Conservation (phyloP, 352 stramenopile genomes). For the Phytopythium oedochilum region DNA sequence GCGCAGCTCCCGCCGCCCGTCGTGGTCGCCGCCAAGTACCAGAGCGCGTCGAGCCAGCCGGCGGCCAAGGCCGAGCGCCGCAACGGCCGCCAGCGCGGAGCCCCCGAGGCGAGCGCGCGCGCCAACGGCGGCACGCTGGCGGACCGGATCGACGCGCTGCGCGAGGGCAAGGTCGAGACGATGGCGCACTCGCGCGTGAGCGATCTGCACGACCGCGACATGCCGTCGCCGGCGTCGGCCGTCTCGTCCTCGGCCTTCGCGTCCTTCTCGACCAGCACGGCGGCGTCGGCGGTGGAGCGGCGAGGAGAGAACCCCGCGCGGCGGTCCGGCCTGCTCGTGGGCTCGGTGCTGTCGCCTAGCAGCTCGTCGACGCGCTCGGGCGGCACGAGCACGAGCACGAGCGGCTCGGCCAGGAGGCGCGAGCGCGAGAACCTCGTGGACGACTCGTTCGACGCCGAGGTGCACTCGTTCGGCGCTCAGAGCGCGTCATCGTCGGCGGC, state of each 20-base stretch:
- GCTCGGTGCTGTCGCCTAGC: slow-evolving; percentile 33
- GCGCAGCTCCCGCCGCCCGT: slow-evolving; percentile 13
- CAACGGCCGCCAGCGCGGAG: slow-evolving; percentile 1
- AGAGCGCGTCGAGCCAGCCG: slow-evolving; percentile 14
- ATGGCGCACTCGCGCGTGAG: slow-evolving; percentile 51
- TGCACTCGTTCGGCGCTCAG: slow-evolving; percentile 31
- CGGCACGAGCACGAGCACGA: slow-evolving; percentile 2
- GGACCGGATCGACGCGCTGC: slow-evolving; percentile 55
- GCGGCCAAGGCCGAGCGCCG: slow-evolving; percentile 4
- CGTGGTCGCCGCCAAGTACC: slow-evolving; percentile 23
- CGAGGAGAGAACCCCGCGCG: background rate
- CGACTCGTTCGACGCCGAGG: slow-evolving; percentile 30
- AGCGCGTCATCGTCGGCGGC: slow-evolving; percentile 7
- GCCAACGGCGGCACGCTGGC: slow-evolving; percentile 28
- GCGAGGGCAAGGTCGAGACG: slow-evolving; percentile 35
- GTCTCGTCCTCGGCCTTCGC: slow-evolving; percentile 5
- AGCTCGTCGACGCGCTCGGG: slow-evolving; percentile 16
- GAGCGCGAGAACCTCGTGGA: slow-evolving; percentile 12
- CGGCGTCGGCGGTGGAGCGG: slow-evolving; percentile 12
- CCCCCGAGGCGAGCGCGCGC: background rate
- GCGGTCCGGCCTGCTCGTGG: slow-evolving; percentile 26
- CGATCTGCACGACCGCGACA: slow-evolving; percentile 13
- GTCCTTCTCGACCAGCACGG: slow-evolving; percentile 1
- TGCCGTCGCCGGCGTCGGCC: slow-evolving; percentile 2
- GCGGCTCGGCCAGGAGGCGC: slow-evolving; percentile 13